Evolutionary conservation across 352 stramenopile genomes (phyloP), one percentile per base, ranked within the genome.

Genomic region (Phytophthora citrophthora): DNA sequence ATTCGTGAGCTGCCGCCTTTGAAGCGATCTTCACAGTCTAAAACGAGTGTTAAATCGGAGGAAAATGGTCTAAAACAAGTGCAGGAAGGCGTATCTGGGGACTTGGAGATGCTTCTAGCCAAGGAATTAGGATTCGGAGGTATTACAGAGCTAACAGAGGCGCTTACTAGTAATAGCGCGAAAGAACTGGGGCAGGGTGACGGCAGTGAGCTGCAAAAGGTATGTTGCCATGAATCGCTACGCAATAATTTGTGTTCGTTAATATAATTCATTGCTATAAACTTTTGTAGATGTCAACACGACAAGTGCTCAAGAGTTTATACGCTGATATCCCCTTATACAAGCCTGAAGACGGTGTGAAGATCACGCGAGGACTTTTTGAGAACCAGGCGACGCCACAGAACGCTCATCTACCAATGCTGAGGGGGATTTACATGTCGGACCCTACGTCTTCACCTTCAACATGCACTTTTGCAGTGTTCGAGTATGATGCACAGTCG

Each of bases 401-500:
- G 3, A 72, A 36, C 24, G 23, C 64, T 4, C 77, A 84, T 12
- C 59, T 90, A 13, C 68, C 67, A 9, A 45, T 55, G 2, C 27
- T 93, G 7, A 64, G 72, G 11, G 83, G 83, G 0, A 45, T 92
- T 0, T 61, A 81, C 24, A 46, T 40, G 40, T 48, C n/a, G 26
- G 39, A 49, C 2, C 13, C 0, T 36, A 9, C 32, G 36, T 24
- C 41, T 16, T 10, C 40, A 18, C 48, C 23, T 63, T 63, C 50
- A 63, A 57, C 54, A 34, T 69, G 29, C 50, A 57, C 63, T 48
- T 68, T 91, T 29, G 78, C 73, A 1, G 70, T 95, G 13, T 85
- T 90, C 36, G 84, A 91, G 26, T 91, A 93, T 57, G 70, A 89
- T 41, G 45, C 70, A 3, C 74, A 89, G 45, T 84, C 83, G n/a